phyloP scores from a whole-genome alignment of 78 protist species.

The Chrysochromulina parva region DNA sequence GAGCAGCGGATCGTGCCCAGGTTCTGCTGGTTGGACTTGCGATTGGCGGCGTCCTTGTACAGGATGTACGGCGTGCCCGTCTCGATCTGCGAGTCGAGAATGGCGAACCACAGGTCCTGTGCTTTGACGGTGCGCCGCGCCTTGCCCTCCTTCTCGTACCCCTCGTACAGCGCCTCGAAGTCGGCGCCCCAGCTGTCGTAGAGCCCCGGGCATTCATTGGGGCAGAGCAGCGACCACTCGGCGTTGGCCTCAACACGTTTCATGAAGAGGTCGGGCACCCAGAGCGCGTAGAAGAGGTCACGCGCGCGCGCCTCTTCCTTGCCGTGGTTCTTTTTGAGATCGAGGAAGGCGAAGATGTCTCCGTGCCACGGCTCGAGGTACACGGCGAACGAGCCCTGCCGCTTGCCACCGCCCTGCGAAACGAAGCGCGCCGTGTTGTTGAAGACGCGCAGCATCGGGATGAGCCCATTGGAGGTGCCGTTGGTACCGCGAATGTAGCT shows the following conservation, averaged over 20 bases:
- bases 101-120: slow-evolving; percentile 94
- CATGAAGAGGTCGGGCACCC: slow-evolving; percentile 98
- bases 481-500: slow-evolving; percentile 48
- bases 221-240: slow-evolving; percentile 94
- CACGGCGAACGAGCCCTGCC: slow-evolving; percentile 97
- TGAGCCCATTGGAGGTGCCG: slow-evolving; percentile 81
- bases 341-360: slow-evolving; percentile 86
- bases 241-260: slow-evolving; percentile 88
- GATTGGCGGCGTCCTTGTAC: slow-evolving; percentile 96
- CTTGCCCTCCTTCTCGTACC: slow-evolving; percentile 84
- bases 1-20: slow-evolving; percentile 93
- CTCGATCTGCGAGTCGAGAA: slow-evolving; percentile 95
- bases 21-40: slow-evolving; percentile 92
- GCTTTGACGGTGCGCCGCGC: slow-evolving; percentile 77
- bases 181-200: slow-evolving; percentile 80
- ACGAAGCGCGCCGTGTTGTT: slow-evolving; percentile 96
- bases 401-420: slow-evolving; percentile 95
- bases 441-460: slow-evolving; percentile 98
- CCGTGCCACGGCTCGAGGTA: slow-evolving; percentile 99
- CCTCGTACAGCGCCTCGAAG: slow-evolving; percentile 84
- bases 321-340: slow-evolving; percentile 59
- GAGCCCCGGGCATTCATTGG: slow-evolving; percentile 92
- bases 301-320: slow-evolving; percentile 84
- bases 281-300: slow-evolving; percentile 96
- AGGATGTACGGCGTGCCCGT: slow-evolving; percentile 98